phyloP scores from a whole-genome alignment of 2,329 filamentous ascomycete species.

The Diaporthe longicolla region DNA sequence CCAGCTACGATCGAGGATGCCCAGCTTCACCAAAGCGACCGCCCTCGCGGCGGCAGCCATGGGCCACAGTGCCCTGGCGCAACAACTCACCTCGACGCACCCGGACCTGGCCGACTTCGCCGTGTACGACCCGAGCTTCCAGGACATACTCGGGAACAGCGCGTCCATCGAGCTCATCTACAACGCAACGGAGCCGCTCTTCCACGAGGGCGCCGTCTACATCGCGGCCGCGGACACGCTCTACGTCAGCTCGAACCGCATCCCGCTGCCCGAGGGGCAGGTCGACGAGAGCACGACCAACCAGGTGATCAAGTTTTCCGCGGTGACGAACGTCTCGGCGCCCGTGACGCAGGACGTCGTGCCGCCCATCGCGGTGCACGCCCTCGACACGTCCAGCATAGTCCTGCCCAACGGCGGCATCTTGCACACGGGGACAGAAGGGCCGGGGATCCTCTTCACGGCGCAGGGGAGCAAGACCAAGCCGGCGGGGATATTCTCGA shows the following conservation, averaged over 20 bases:
- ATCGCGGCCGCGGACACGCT: slow-evolving; percentile 32
- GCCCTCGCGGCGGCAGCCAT: slow-evolving; percentile 15
- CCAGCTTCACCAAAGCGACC: not conserved
- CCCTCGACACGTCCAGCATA: slow-evolving; percentile 29
- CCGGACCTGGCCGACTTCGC: slow-evolving; percentile 41
- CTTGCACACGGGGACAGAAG: not conserved
- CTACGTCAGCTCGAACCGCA: slow-evolving; percentile 42
- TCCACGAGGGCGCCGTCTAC: slow-evolving; percentile 41
- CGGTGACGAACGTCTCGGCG: slow-evolving; percentile 38
- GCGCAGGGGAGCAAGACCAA: slow-evolving; percentile 41
- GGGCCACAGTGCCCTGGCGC: slow-evolving; percentile 20
- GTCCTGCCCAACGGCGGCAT: slow-evolving; percentile 40
- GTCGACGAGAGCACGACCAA: slow-evolving; percentile 38
- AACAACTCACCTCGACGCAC: slow-evolving; percentile 31
- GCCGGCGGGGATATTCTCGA: slow-evolving; percentile 36
- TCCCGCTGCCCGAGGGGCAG: slow-evolving; percentile 35
- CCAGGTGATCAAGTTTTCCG: slow-evolving; percentile 39
- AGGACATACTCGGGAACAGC: slow-evolving; percentile 31
- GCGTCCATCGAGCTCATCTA: slow-evolving; percentile 41
- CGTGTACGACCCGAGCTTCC: slow-evolving; percentile 35
- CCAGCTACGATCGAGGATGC: not conserved
- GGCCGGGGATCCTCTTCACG: slow-evolving; percentile 37
- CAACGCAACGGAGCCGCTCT: slow-evolving; percentile 41
- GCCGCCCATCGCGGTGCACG: slow-evolving; percentile 25
- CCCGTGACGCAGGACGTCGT: not conserved